Percentiles rank a stretch among this genome's conserved stretches.
Evolutionary conservation across 371 early-diverging fungal genomes (phyloP).

Genomic region (Apophysomyces elegans): DNA sequence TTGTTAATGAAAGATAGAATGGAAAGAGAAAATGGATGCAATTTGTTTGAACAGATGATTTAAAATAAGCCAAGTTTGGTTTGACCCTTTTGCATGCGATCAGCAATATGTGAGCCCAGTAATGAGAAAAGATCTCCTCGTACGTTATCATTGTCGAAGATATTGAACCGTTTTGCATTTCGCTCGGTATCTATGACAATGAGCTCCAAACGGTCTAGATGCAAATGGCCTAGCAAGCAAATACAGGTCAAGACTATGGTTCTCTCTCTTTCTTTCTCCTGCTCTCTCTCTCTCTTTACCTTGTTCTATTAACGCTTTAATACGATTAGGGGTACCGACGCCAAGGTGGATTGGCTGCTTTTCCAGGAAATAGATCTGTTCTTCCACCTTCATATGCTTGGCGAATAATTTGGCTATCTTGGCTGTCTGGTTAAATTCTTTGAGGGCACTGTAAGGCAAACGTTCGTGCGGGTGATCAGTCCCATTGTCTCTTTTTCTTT

Average conservation of each 20-base stretch:
- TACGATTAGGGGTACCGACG: slow-evolving; percentile 85
- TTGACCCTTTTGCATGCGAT: slow-evolving; percentile 40
- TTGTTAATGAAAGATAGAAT: neutral
- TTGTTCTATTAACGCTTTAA: slow-evolving; percentile 68
- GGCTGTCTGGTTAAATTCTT: slow-evolving; percentile 47
- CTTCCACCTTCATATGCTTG: slow-evolving; percentile 81
- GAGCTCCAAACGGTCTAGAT: slow-evolving; percentile 67
- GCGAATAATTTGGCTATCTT: slow-evolving; percentile 86
- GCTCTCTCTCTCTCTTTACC: slow-evolving; percentile 31
- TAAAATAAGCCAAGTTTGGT: slow-evolving; percentile 49
- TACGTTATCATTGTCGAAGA: slow-evolving; percentile 78
- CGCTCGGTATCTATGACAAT: slow-evolving; percentile 75
- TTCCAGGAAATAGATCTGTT: slow-evolving; percentile 70
- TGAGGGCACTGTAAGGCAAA: slow-evolving; percentile 25
- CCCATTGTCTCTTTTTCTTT: neutral
- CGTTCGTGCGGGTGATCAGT: neutral
- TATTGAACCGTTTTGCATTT: slow-evolving; percentile 78
- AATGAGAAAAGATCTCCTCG: slow-evolving; percentile 68
- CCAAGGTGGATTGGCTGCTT: slow-evolving; percentile 67
- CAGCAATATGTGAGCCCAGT: slow-evolving; percentile 35
- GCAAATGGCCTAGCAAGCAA: slow-evolving; percentile 50
- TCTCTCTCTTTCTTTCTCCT: neutral
- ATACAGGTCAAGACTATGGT: neutral
- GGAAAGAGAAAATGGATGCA: neutral
- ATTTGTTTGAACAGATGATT: slow-evolving; percentile 7